Conservation (phyloP, 257 asterid species). For the Parsonsia alboflavescens region DNA sequence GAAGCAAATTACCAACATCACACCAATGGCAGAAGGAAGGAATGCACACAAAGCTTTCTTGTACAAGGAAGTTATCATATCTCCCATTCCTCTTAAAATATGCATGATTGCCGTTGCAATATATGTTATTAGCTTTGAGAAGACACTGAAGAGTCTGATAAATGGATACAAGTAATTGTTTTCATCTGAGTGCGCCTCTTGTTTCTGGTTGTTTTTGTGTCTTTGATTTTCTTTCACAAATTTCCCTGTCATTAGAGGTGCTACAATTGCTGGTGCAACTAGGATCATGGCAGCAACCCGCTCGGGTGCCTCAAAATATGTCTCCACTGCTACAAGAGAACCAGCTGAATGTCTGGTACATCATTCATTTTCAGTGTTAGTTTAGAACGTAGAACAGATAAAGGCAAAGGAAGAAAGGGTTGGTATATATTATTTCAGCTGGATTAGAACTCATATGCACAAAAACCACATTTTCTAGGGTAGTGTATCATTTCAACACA, state of each 20-base stretch:
- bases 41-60: conserved; percentile 58
- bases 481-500: neutral
- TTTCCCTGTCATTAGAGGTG: conserved; percentile 44
- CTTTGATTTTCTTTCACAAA: conserved; percentile 27
- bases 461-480: neutral
- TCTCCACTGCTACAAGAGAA: conserved; percentile 78
- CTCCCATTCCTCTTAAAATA: conserved; percentile 51
- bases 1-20: conserved; percentile 51
- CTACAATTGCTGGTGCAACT: conserved; percentile 84
- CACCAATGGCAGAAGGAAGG: conserved; percentile 72
- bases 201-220: conserved; percentile 33
- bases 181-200: conserved; percentile 33
- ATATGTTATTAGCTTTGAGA: conserved; percentile 41
- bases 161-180: conserved; percentile 28
- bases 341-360: conserved; percentile 93
- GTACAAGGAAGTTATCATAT: conserved; percentile 51
- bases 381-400: neutral
- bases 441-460: neutral
- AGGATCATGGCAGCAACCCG: conserved; percentile 88
- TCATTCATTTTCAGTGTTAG: conserved; percentile 21
- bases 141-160: conserved; percentile 27
- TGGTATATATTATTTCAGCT: neutral
- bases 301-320: conserved; percentile 92
- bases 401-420: neutral
- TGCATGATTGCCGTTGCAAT: conserved; percentile 33